These are phyloP conservation scores for Dioscorea alata DNA, from an alignment of 106 monocot species.

Conservation along the genomic window DNA sequence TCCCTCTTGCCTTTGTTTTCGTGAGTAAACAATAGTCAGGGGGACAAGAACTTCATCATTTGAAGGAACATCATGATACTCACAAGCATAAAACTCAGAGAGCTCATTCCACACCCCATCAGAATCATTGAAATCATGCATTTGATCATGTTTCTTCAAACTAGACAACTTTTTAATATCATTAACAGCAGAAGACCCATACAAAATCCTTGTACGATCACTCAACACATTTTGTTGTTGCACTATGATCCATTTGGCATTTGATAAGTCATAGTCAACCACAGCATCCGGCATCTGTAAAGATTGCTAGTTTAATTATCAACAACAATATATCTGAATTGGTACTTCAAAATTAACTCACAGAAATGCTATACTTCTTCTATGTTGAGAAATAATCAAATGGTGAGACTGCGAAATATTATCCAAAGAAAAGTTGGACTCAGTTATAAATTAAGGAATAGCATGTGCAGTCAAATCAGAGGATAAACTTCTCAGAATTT, in stretches of 20 bases:
- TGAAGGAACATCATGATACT: constrained; percentile 72
- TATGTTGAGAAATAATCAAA: no score
- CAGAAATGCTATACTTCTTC: no score
- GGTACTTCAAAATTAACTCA: no score
- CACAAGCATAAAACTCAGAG: constrained; percentile 89
- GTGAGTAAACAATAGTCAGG: constrained; percentile 79
- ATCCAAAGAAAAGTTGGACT: no score
- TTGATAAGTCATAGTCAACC: constrained; percentile 80
- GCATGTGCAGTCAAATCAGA: no score
- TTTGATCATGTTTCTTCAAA: constrained; percentile 11
- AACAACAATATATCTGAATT: no score
- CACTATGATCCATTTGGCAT: constrained; percentile 84
- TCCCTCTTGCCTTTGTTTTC: constrained; percentile 66
- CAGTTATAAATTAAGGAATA: no score
- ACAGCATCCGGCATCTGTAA: constrained; percentile 96
- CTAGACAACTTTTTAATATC: constrained; percentile 17
- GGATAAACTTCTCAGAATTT: no score
- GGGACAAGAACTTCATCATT: constrained; percentile 62
- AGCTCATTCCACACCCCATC: constrained; percentile 81
- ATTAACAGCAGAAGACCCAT: constrained; percentile 50
- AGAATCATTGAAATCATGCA: constrained; percentile 17
- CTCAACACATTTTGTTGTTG: constrained; percentile 90
- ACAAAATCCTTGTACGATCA: constrained; percentile 72
- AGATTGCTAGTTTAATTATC: background rate
- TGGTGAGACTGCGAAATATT: no score